These are phyloP conservation scores for Ustanciosporium gigantosporum DNA, from an alignment of 1,284 basidiomycete genomes.

Conservation along the genomic window DNA sequence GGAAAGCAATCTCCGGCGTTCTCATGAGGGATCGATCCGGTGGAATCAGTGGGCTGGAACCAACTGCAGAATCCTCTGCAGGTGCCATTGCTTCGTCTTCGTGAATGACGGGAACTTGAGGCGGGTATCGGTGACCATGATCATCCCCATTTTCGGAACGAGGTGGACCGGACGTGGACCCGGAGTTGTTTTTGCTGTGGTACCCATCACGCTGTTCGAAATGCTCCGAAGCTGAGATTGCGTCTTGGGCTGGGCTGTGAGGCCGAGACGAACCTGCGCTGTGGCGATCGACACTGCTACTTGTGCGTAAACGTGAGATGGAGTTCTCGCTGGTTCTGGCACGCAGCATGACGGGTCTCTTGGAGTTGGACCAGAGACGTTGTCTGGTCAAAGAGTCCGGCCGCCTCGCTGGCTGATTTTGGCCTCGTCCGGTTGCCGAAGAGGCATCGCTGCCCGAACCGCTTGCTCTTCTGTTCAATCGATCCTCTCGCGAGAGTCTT, in stretches of 20 bases:
- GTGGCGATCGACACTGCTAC: neutral
- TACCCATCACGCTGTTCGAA: too few relatives aligned
- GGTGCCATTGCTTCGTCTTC: too few relatives aligned
- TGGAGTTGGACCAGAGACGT: conserved; percentile 24
- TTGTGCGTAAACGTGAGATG: conserved; percentile 7
- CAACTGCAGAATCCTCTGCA: too few relatives aligned
- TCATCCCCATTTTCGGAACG: too few relatives aligned
- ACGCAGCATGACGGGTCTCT: conserved; percentile 22
- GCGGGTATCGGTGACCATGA: conserved; percentile 4
- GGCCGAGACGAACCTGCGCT: too few relatives aligned
- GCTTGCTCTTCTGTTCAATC: too few relatives aligned
- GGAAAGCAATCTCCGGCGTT: too few relatives aligned
- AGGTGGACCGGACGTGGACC: conserved; percentile 11
- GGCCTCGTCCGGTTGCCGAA: conserved; percentile 1
- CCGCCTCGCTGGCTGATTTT: conserved; percentile 3
- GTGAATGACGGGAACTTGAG: conserved; percentile 24
- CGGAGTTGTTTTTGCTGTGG: conserved; percentile 24
- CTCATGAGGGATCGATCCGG: too few relatives aligned
- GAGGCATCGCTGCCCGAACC: conserved; percentile 24
- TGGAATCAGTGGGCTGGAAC: too few relatives aligned
- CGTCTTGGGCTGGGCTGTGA: too few relatives aligned
- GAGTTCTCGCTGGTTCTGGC: conserved; percentile 23
- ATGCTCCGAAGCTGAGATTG: too few relatives aligned
- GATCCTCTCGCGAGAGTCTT: neutral
- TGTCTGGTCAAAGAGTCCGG: conserved; percentile 13